phyloP scores from a whole-genome alignment of 495 filamentous ascomycete species.

The Neurospora sublineolata region DNA sequence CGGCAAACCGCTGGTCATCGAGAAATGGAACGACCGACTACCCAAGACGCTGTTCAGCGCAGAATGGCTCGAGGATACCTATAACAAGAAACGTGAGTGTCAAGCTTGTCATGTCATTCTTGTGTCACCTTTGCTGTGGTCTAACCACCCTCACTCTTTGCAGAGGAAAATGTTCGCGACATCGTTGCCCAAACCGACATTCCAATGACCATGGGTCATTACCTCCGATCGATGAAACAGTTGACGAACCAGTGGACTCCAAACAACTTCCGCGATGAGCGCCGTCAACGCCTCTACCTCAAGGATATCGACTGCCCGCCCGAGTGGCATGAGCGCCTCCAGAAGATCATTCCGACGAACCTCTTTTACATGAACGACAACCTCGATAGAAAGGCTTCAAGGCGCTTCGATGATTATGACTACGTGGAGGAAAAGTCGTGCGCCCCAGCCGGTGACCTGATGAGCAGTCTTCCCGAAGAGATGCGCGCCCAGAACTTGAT shows the following conservation, averaged over 20 bases:
- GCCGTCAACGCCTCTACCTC: constrained; percentile 75
- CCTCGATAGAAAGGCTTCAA: constrained; percentile 36
- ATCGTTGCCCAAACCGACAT: constrained; percentile 56
- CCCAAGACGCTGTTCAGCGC: constrained; percentile 60
- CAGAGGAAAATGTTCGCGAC: constrained; percentile 60
- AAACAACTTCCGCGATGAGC: constrained; percentile 54
- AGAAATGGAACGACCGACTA: constrained; percentile 66
- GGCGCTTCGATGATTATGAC: constrained; percentile 30
- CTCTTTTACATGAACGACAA: constrained; percentile 83
- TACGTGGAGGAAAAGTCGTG: constrained; percentile 33
- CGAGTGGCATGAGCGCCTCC: constrained; percentile 70
- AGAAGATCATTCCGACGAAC: constrained; percentile 59
- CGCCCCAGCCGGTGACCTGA: constrained; percentile 65
- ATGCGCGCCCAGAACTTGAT: constrained; percentile 94
- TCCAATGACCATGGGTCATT: constrained; percentile 74
- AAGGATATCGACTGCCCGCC: constrained; percentile 91
- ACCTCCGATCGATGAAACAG: constrained; percentile 68
- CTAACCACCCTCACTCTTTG: neutral
- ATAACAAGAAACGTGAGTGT: constrained; percentile 59
- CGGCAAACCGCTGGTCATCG: constrained; percentile 77
- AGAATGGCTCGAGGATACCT: constrained; percentile 63
- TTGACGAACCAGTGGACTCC: constrained; percentile 64
- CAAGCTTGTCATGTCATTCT: neutral
- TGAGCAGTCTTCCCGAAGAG: constrained; percentile 75
- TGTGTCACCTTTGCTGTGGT: neutral